Base-by-base conservation (phyloP, 1,284 basidiomycete genomes). In the Trametes pubescens region DNA sequence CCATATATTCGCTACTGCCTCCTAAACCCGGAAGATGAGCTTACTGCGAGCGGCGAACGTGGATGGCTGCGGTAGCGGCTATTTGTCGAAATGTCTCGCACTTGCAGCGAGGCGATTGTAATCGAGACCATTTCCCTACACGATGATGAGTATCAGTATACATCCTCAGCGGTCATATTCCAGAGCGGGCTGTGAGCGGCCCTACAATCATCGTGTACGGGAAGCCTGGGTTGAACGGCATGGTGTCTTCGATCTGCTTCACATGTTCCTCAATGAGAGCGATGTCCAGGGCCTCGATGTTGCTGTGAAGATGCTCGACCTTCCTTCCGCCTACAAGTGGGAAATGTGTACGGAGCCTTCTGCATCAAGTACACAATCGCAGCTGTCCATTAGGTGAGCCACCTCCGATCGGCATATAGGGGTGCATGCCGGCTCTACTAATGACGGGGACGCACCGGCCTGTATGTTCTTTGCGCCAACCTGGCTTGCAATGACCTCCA, bases 241-340 rank as follows among this genome's bases (percentile, higher is more conserved):
- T 9, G 11, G 79, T 66, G n/a, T 71, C 73, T 59, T 84, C 83
- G 11, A 85, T 57, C 46, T 73, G 74, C 57, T 75, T 65, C 61
- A 85, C 79, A 9, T 84, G 83, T 32, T 79, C 77, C 0, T 67
- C 48, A 5, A 74, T 74, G 22, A 86, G 75, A 0, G 70, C 61
- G 49, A 86, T 77, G 7, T 77, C 72, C 21, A 86, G 77, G 0
- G 81, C 81, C 48, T 84, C 77, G 49, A 86, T 68, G 69, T 85
- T 85, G 8, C 72, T 75, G 16, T 74, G 37, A 0, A 86, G 70
- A 21, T 86, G 82, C 55, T 83, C 80, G 51, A 82, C 73, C 67
- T 84, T 85, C 51, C 84, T 77, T 0, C 82, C 82, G 0, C 85
- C 84, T 9, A 55, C 29, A 2, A 55, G n/a, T 44, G 38, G 53